These are phyloP conservation scores for Tephrocybe sp. DNA, from an alignment of 768 basidiomycete species.

Conservation along the genomic window DNA sequence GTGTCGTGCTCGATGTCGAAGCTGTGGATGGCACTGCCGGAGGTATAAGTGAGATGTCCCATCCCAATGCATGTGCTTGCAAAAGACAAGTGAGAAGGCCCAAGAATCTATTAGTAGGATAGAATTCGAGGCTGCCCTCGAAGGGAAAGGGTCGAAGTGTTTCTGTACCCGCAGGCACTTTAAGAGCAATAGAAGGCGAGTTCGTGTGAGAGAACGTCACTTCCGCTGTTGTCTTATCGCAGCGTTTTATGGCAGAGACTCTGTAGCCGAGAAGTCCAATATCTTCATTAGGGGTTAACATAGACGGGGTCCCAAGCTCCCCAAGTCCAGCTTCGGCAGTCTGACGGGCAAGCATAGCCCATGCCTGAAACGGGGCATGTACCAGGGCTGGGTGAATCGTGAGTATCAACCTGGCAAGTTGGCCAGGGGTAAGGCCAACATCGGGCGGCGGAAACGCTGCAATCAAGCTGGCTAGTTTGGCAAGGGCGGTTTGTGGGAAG, in stretches of 20 bases:
- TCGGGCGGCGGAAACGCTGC: conserved; percentile 47
- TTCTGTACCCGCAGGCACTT: conserved; percentile 50
- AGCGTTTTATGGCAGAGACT: conserved; percentile 37
- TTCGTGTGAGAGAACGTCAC: conserved; percentile 39
- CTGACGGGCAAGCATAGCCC: conserved; percentile 58
- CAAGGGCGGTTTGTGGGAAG: conserved; percentile 63
- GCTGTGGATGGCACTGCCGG: conserved; percentile 57
- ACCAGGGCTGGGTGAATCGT: conserved; percentile 58
- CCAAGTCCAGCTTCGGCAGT: conserved; percentile 53
- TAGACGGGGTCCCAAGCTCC: conserved; percentile 46
- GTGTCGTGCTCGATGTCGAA: conserved; percentile 56
- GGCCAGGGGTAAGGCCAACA: conserved; percentile 34
- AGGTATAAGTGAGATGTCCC: conserved; percentile 64
- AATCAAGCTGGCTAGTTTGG: conserved; percentile 46
- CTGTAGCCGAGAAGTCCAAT: conserved; percentile 55
- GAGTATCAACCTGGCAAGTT: conserved; percentile 53
- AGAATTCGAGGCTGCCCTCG: conserved; percentile 35
- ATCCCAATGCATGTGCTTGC: conserved; percentile 62
- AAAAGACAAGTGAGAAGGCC: conserved; percentile 57
- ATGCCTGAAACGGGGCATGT: conserved; percentile 57
- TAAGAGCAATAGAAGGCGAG: conserved; percentile 26
- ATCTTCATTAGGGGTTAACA: conserved; percentile 36
- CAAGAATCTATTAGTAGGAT: conserved; percentile 48
- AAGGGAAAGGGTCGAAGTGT: conserved; percentile 47
- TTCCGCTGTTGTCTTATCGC: conserved; percentile 36